These are phyloP conservation scores for Gremmenia infestans DNA, from an alignment of 2,329 filamentous ascomycete species.

Conservation along the genomic window DNA sequence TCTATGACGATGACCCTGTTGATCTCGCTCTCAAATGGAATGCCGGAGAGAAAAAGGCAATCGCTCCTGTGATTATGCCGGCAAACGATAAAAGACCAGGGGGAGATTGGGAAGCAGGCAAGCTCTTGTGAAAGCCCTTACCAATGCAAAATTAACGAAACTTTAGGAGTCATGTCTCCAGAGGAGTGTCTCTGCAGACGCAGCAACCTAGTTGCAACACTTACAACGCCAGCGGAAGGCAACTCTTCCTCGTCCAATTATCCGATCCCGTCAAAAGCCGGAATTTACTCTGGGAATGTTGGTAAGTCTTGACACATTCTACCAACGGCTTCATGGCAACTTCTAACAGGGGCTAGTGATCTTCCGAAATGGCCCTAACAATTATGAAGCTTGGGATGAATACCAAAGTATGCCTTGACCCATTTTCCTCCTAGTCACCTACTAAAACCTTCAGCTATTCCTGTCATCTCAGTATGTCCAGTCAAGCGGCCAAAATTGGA, in stretches of 20 bases:
- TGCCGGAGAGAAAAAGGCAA: conserved; percentile 23
- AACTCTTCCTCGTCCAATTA: conserved; percentile 52
- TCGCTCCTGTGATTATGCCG: conserved; percentile 31
- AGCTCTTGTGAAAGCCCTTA: conserved; percentile 8
- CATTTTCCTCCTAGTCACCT: neutral
- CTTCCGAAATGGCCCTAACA: conserved; percentile 61
- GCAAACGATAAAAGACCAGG: conserved; percentile 73
- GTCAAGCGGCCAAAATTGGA: conserved; percentile 70
- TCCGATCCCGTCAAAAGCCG: conserved; percentile 65
- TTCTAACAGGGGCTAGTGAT: conserved; percentile 45
- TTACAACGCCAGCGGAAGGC: conserved; percentile 55
- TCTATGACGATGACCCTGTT: conserved; percentile 55
- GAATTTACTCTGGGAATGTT: conserved; percentile 65
- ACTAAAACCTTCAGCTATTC: conserved; percentile 41
- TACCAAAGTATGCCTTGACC: conserved; percentile 35
- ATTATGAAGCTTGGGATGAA: conserved; percentile 52
- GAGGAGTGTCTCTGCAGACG: conserved; percentile 71
- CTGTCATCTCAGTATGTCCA: conserved; percentile 70
- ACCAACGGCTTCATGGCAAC: neutral
- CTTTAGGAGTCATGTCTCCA: conserved; percentile 51
- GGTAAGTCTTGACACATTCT: conserved; percentile 39
- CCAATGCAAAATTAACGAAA: conserved; percentile 12
- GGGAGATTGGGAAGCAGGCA: conserved; percentile 72
- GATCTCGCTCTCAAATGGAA: conserved; percentile 56
- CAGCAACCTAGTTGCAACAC: conserved; percentile 66